Evolutionary conservation across 2,329 filamentous ascomycete species (phyloP).

Genomic region (Aschersonia sp.): DNA sequence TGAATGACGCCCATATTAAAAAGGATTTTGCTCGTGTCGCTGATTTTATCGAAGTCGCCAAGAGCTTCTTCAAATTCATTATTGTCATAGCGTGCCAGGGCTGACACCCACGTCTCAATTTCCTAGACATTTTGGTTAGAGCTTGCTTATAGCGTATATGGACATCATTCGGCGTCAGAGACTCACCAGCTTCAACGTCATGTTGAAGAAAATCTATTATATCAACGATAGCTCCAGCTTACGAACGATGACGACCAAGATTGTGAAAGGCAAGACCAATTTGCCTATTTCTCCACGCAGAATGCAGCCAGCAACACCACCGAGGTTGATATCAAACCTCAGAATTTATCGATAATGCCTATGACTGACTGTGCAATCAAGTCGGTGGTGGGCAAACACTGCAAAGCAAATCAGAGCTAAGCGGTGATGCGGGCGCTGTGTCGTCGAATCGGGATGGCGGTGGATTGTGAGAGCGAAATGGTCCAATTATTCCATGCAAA

Average conservation of each 20-base stretch:
- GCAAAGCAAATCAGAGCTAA: too few species aligned
- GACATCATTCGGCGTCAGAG: too few species aligned
- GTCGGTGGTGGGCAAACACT: too few species aligned
- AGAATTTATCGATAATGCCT: too few species aligned
- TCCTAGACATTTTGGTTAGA: constrained; percentile 41
- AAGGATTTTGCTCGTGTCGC: constrained; percentile 93
- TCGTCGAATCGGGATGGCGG: too few species aligned
- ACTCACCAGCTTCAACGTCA: constrained; percentile 47
- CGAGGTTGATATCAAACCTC: too few species aligned
- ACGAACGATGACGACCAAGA: not conserved
- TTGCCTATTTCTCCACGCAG: too few species aligned
- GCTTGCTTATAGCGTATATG: not conserved
- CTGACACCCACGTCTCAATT: constrained; percentile 96
- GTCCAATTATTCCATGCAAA: not conserved
- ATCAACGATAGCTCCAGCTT: not conserved
- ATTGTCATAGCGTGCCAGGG: constrained; percentile 84
- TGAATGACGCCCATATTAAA: constrained; percentile 99
- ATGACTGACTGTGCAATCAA: too few species aligned
- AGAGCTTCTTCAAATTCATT: constrained; percentile 92
- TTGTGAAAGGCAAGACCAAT: not conserved
- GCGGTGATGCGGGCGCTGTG: too few species aligned
- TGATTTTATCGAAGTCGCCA: constrained; percentile 68
- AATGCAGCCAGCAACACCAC: too few species aligned
- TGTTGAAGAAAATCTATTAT: constrained; percentile 10
- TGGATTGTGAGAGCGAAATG: not conserved